Conservation (phyloP, 768 basidiomycete genomes). For the Leccinum boreale region DNA sequence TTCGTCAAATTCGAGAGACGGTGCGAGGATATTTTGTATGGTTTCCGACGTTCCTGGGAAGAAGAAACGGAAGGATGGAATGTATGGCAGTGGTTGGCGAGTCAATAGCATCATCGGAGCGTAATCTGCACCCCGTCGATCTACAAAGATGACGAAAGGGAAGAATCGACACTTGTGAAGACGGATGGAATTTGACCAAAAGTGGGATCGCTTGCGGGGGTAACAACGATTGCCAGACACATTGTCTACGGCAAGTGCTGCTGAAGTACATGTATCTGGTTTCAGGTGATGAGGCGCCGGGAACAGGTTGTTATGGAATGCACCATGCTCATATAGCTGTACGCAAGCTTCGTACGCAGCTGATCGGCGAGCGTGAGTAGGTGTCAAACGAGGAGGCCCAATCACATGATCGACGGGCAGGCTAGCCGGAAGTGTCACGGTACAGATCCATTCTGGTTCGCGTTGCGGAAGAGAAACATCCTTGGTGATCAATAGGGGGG, state of each 20-base stretch:
- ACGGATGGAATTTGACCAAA: conserved; percentile 54
- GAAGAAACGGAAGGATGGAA: conserved; percentile 59
- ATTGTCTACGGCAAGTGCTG: conserved; percentile 24
- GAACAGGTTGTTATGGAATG: conserved; percentile 51
- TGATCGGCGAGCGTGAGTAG: conserved; percentile 52
- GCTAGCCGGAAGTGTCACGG: conserved; percentile 44
- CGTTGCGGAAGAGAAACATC: conserved; percentile 22
- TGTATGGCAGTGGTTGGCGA: conserved; percentile 57
- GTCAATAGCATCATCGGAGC: conserved; percentile 67
- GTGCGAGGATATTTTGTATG: conserved; percentile 44
- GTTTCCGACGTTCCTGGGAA: conserved; percentile 44
- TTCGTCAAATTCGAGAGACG: conserved; percentile 47
- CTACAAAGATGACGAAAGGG: conserved; percentile 41
- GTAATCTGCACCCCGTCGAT: conserved; percentile 33
- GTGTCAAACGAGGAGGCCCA: conserved; percentile 45
- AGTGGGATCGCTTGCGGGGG: conserved; percentile 54
- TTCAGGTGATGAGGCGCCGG: conserved; percentile 9
- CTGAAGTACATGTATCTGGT: background rate
- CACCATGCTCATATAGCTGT: conserved; percentile 45
- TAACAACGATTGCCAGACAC: conserved; percentile 51
- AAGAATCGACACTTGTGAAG: conserved; percentile 18
- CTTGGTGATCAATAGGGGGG: conserved; percentile 21
- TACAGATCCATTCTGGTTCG: conserved; percentile 40
- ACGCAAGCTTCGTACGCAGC: conserved; percentile 59
- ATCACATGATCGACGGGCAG: conserved; percentile 39